Conservation (phyloP, 169 alveolate species). For the Babesia sp. region DNA sequence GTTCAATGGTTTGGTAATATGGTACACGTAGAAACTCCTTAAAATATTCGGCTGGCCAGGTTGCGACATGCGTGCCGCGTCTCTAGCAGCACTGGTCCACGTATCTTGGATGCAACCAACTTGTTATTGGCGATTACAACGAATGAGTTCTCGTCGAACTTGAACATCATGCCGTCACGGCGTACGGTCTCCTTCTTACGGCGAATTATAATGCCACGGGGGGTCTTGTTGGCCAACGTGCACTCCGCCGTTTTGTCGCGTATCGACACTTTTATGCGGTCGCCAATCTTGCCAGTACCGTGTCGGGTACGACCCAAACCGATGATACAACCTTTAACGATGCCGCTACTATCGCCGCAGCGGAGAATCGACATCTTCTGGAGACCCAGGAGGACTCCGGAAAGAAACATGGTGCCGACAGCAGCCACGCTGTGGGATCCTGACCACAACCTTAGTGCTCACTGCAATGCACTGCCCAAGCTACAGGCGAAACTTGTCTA, state of each 20-base stretch:
- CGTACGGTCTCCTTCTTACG: constrained; percentile 76
- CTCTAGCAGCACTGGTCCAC: constrained; percentile 80
- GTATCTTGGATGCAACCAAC: constrained; percentile 73
- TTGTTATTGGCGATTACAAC: constrained; percentile 77
- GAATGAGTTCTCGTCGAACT: constrained; percentile 81
- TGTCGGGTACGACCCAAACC: constrained; percentile 76
- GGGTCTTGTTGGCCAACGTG: constrained; percentile 67
- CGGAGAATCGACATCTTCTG: constrained; percentile 76
- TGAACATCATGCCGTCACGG: constrained; percentile 78
- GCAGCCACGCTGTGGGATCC: no score
- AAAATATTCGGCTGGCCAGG: constrained; percentile 71
- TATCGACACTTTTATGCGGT: constrained; percentile 76
- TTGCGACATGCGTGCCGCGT: constrained; percentile 75
- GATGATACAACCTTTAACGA: constrained; percentile 79
- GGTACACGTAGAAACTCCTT: neutral
- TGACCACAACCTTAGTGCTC: neutral
- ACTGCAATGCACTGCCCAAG: neutral
- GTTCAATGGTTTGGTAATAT: no score
- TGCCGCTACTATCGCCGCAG: constrained; percentile 79
- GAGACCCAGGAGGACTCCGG: constrained; percentile 65
- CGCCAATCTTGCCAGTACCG: constrained; percentile 83
- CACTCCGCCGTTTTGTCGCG: constrained; percentile 77
- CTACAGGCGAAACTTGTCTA: no score
- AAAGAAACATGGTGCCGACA: constrained; percentile 43
- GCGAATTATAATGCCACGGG: constrained; percentile 76